These are phyloP conservation scores for Fusarium abutilonis DNA, from an alignment of 2,329 filamentous ascomycete genomes.

Conservation along the genomic window DNA sequence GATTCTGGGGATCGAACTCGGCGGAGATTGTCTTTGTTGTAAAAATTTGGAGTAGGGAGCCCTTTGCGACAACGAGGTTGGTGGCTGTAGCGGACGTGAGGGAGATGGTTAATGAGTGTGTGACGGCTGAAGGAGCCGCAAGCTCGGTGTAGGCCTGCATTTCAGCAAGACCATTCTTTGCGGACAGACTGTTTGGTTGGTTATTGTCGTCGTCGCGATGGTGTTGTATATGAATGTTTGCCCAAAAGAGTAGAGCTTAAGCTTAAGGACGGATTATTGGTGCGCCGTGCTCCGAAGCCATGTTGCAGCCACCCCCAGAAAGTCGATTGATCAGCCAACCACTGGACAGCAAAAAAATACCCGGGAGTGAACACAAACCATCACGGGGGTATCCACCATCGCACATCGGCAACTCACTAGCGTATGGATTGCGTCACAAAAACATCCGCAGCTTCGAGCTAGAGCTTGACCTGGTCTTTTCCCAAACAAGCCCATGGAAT, in stretches of 20 bases:
- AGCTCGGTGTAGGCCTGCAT: conserved; percentile 99
- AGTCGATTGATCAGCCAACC: background rate
- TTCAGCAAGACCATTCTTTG: conserved; percentile 50
- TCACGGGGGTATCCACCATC: conserved; percentile 13
- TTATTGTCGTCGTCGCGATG: conserved; percentile 18
- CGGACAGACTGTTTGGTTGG: conserved; percentile 31
- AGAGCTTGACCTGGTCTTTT: conserved; percentile 21
- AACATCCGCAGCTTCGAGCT: conserved; percentile 30
- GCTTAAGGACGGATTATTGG: conserved; percentile 25
- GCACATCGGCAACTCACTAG: conserved; percentile 17
- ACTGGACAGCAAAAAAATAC: background rate
- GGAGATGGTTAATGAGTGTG: conserved; percentile 81
- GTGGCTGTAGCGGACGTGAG: conserved; percentile 79
- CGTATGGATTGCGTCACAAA: conserved; percentile 44
- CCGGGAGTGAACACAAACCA: conserved; percentile 9
- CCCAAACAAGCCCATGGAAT: conserved; percentile 19
- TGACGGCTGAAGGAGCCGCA: conserved; percentile 91
- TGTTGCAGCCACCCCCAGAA: background rate
- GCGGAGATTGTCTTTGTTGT: conserved; percentile 72
- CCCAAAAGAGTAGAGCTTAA: conserved; percentile 38
- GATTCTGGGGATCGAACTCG: conserved; percentile 64
- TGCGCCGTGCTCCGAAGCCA: conserved; percentile 16
- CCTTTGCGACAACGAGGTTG: conserved; percentile 92
- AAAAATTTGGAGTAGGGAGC: conserved; percentile 93
- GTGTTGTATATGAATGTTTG: conserved; percentile 32